Conservation (phyloP, 2,329 filamentous ascomycete genomes). For the Neonectria punicea region DNA sequence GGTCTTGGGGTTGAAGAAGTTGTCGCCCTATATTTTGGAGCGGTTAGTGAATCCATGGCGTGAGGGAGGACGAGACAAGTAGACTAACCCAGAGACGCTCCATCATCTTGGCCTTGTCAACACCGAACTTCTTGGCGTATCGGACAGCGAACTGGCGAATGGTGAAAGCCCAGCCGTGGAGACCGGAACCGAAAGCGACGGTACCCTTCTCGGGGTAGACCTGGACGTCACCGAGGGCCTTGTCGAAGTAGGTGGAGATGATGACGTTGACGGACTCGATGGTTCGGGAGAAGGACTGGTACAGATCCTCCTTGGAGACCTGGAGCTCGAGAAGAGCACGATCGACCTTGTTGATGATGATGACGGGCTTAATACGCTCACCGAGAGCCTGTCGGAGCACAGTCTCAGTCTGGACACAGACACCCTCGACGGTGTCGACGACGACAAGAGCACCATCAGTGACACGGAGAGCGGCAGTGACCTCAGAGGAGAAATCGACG, state of each 20-base stretch:
- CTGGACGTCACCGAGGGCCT: constrained; percentile 95
- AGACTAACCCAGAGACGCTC: constrained; percentile 92
- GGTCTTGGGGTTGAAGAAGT: constrained; percentile 99
- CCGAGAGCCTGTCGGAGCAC: constrained; percentile 98
- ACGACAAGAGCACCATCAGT: constrained; percentile 99
- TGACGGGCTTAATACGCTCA: constrained; percentile 99
- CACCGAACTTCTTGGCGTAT: constrained; percentile 99
- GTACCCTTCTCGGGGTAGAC: constrained; percentile 98
- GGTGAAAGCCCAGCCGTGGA: constrained; percentile 99
- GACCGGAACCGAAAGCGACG: constrained; percentile 98
- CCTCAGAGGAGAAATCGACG: constrained; percentile 99
- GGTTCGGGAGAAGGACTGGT: constrained; percentile 99
- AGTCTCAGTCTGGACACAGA: constrained; percentile 99
- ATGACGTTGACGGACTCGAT: constrained; percentile 99
- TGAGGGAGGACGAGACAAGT: constrained; percentile 20
- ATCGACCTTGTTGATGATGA: constrained; percentile 99
- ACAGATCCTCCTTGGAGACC: constrained; percentile 98
- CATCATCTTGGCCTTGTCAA: constrained; percentile 99
- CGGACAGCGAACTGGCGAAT: constrained; percentile 94
- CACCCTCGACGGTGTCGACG: constrained; percentile 99
- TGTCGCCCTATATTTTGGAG: constrained; percentile 74
- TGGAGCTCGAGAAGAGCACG: constrained; percentile 99
- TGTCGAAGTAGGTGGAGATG: constrained; percentile 99
- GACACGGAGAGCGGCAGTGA: constrained; percentile 99
- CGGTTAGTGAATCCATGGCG: neutral